Conservation (phyloP, 768 basidiomycete species). For the Auricularia sp. region DNA sequence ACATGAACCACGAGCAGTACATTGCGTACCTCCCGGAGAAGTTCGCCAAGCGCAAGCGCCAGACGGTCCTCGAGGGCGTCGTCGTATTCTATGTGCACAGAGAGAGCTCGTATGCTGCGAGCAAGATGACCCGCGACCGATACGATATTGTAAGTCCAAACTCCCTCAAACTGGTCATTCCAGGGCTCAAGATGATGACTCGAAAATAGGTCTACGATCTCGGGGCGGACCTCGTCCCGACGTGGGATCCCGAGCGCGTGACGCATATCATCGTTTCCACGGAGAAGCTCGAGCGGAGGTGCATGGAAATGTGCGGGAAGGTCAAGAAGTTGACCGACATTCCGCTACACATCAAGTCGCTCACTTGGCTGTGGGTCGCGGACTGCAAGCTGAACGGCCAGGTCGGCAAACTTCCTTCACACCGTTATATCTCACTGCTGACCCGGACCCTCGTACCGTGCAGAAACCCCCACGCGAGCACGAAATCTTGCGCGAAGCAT, state of each 20-base stretch:
- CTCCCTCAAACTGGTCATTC: too few species aligned
- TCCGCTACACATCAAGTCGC: slow-evolving; percentile 53
- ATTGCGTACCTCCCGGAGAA: background rate
- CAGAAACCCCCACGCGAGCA: background rate
- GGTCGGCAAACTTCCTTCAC: too few species aligned
- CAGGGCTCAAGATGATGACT: too few species aligned
- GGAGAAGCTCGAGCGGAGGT: slow-evolving; percentile 16
- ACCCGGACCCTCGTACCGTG: too few species aligned
- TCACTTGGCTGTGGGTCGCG: slow-evolving; percentile 53
- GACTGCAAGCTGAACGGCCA: background rate
- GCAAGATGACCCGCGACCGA: background rate
- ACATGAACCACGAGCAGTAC: background rate
- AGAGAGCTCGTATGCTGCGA: background rate
- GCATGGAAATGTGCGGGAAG: slow-evolving; percentile 32
- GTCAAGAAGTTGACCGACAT: slow-evolving; percentile 45
- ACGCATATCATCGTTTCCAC: slow-evolving; percentile 53
- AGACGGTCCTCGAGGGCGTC: background rate
- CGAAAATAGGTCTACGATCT: slow-evolving; percentile 44
- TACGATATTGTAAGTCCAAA: background rate
- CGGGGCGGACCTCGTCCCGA: slow-evolving; percentile 53
- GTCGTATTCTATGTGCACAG: background rate
- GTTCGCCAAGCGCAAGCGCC: background rate
- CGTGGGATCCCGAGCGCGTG: slow-evolving; percentile 43
- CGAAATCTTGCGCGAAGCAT: slow-evolving; percentile 7
- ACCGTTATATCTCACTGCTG: too few species aligned